phyloP scores from a whole-genome alignment of 176 grass and related monocot genomes.

The Juncus inflexus region DNA sequence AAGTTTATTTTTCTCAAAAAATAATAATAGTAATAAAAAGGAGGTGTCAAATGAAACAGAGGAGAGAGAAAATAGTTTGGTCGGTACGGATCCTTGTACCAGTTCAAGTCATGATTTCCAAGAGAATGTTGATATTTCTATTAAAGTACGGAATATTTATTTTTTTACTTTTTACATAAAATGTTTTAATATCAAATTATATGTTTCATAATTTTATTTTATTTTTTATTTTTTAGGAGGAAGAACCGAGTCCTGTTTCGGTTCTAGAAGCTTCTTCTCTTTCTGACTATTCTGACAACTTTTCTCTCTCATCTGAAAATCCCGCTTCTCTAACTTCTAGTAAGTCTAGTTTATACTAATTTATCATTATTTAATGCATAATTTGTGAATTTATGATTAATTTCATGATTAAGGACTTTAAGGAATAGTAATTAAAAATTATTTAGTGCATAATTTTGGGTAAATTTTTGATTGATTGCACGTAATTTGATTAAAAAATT shows the following conservation, averaged over 20 bases:
- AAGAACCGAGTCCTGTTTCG: slow-evolving; percentile 67
- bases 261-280: slow-evolving; percentile 58
- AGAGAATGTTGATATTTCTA: slow-evolving; percentile 19
- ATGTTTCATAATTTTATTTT: not conserved
- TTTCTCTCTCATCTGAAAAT: slow-evolving; percentile 48
- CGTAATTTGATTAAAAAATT: too few relatives aligned
- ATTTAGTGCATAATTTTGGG: too few relatives aligned
- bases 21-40: slow-evolving; percentile 41
- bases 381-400: too few relatives aligned
- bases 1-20: slow-evolving; percentile 71
- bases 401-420: too few relatives aligned
- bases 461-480: too few relatives aligned
- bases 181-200: not conserved
- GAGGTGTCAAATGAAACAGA: not conserved
- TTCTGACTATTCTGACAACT: slow-evolving; percentile 40
- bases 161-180: slow-evolving; percentile 3
- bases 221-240: slow-evolving; percentile 38
- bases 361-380: not conserved
- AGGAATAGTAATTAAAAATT: too few relatives aligned
- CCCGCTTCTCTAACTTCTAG: slow-evolving; percentile 45
- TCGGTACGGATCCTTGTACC: slow-evolving; percentile 11
- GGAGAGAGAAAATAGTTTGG: slow-evolving; percentile 19
- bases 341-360: slow-evolving; percentile 38
- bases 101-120: slow-evolving; percentile 32
- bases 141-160: slow-evolving; percentile 47